Conservation (phyloP, 108 stramenopile species). For the Mediolabrus comicus region DNA sequence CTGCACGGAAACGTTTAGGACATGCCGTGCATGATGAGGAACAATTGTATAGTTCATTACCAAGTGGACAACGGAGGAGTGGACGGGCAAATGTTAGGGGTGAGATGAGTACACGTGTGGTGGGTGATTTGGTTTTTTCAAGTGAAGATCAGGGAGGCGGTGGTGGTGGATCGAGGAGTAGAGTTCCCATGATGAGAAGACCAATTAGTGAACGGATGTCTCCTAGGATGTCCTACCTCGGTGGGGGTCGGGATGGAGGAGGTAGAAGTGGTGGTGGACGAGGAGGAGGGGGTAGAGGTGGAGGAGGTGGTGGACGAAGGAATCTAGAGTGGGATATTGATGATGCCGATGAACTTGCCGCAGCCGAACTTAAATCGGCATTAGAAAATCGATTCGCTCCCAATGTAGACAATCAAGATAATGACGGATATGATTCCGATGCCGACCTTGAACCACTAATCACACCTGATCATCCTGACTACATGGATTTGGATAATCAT, state of each 20-base stretch:
- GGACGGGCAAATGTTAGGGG: slow-evolving; percentile 12
- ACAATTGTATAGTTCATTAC: slow-evolving; percentile 5
- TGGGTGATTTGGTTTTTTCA: slow-evolving; percentile 7
- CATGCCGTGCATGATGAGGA: slow-evolving; percentile 59
- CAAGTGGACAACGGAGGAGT: slow-evolving; percentile 23
- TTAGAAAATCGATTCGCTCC: not conserved
- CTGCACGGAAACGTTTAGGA: slow-evolving; percentile 59
- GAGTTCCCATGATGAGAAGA: not conserved
- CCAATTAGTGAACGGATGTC: slow-evolving; percentile 9
- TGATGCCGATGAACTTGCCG: slow-evolving; percentile 2
- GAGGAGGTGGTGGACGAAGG: not conserved
- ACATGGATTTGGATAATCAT: slow-evolving; percentile 45
- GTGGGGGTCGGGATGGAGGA: not conserved
- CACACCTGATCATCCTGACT: slow-evolving; percentile 29
- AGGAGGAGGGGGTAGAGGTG: not conserved
- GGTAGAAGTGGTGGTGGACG: not conserved
- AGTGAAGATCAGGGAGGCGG: slow-evolving; percentile 11
- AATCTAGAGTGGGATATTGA: not conserved
- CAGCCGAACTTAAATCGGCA: not conserved
- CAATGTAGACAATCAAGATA: slow-evolving; percentile 34
- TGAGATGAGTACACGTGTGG: slow-evolving; percentile 11
- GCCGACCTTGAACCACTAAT: slow-evolving; percentile 35
- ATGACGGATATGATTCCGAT: slow-evolving; percentile 47
- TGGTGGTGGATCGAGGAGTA: not conserved
- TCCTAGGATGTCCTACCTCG: not conserved